phyloP scores from a whole-genome alignment of 257 asterid genomes.

The Forsythia viridissima region DNA sequence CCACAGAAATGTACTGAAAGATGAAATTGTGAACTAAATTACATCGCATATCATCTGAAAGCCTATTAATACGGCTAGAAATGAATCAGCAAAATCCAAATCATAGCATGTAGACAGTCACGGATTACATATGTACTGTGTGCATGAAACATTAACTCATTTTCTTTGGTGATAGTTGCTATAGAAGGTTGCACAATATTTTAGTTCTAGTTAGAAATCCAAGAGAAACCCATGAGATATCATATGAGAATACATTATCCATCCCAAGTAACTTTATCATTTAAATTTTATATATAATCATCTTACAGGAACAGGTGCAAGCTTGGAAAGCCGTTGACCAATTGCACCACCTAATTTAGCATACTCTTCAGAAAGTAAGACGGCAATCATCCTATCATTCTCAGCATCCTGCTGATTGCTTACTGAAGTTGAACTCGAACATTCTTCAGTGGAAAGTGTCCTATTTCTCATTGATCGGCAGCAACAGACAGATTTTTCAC shows the following conservation, averaged over 20 bases:
- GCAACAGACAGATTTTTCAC: conserved; percentile 2
- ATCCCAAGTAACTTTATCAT: neutral
- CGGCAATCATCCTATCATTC: conserved; percentile 63
- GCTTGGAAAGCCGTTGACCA: conserved; percentile 55
- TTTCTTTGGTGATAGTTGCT: neutral
- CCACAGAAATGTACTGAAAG: neutral
- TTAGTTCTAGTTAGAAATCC: neutral
- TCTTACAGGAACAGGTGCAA: conserved; percentile 64
- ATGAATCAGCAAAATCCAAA: neutral
- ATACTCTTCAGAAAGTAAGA: conserved; percentile 58
- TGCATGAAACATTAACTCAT: conserved; percentile 13
- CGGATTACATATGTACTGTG: neutral
- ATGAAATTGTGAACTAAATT: neutral
- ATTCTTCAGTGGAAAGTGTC: conserved; percentile 26
- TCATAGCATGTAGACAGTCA: neutral
- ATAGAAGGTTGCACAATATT: neutral
- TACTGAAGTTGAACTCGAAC: conserved; percentile 46
- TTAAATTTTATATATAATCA: neutral
- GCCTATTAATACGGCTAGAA: neutral
- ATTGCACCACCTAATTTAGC: conserved; percentile 59
- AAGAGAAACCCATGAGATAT: neutral
- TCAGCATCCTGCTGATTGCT: conserved; percentile 52
- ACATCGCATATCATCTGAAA: neutral
- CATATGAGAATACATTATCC: neutral
- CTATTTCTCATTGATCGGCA: conserved; percentile 42